Evolutionary conservation across 139 green algal genomes (phyloP), one percentile per base, ranked within the genome.

Genomic region (Chlamydomonas sp.): DNA sequence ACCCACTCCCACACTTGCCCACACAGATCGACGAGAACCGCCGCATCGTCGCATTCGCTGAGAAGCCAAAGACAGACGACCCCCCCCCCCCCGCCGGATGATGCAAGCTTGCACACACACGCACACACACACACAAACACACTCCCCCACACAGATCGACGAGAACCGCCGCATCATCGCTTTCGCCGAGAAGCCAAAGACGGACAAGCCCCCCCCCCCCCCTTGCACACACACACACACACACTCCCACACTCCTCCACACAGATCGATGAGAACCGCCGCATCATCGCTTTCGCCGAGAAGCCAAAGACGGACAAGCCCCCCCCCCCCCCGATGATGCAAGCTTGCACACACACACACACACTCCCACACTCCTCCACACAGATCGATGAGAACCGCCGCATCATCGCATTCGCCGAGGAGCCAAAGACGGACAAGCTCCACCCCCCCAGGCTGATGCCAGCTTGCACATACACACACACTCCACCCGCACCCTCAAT

Each of bases 11-110:
- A n/a, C n/a, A n/a, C n/a, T n/a, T n/a, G n/a, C n/a, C n/a, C n/a
- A n/a, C n/a, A n/a, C n/a, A n/a, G n/a, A 71, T 71, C 43, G 73
- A 82, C 73, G 79, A 84, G 35, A 81, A 86, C 24, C 88, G 89
- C 6, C 75, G 84, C 24, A 85, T 98, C 50, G 79, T 79, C 43
- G 20, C 43, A 1, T 97, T 97, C 80, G 80, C 88, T 33, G 95
- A 99, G 87, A 99, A 99, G 90, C 95, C 95, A 69, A 97, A 96
- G 83, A 80, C 74, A n/a, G 84, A 87, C 1, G 91, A 93, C 39
- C 20, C 20, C n/a, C n/a, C n/a, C n/a, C n/a, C n/a, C n/a, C n/a
- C n/a, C n/a, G n/a, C n/a, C n/a, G n/a, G n/a, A n/a, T n/a, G n/a
- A n/a, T n/a, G n/a, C n/a, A n/a, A n/a, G n/a, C n/a, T n/a, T n/a